Evolutionary conservation across 2,329 filamentous ascomycete genomes (phyloP), one percentile per base, ranked within the genome.

Genomic region (Talaromyces sp.): DNA sequence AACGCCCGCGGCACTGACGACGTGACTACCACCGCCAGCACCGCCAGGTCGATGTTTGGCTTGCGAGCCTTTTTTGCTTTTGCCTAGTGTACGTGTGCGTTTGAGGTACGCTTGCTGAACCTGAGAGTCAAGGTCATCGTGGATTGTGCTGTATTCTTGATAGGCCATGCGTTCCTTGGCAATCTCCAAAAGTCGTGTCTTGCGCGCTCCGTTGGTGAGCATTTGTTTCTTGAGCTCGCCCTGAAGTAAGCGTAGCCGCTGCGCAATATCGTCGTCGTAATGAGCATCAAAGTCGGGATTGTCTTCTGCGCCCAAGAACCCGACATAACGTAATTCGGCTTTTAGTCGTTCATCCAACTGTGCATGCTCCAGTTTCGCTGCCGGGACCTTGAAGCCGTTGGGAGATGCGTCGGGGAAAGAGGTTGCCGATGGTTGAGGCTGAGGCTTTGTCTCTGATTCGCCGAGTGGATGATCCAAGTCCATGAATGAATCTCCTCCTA

Each of bases 31-130:
- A 67, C 89, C 91, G 27, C 89, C 89, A 1, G 90, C 89, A 62
- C 90, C 91, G 52, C 91, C 90, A 22, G 80, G 79, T 7, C 79
- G 75, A 62, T 81, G 77, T 66, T 82, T 82, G 45, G 78, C 79
- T 75, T 96, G 94, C 35, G 84, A 83, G 65, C 93, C 89, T 80
- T 96, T 97, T 78, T 96, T 96, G 77, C 88, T 92, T 81, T 98
- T 96, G 76, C 93, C 92, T 80, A 98, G 90, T 0, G 92, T 97
- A 56, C 95, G 89, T 33, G 94, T 98, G 27, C 95, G 90, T 81
- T 99, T 99, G 52, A 96, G 88, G 74, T 98, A 99, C 3, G 95
- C 94, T 61, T 92, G 90, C 74, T 98, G 93, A 49, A 98, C 93
- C 75, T 98, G 95, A 49, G 89, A 88, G 81, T 99, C 95, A 25